Evolutionary conservation across 2,329 filamentous ascomycete species (phyloP), one percentile per base, ranked within the genome.

Genomic region (Plectosphaerella sp.): DNA sequence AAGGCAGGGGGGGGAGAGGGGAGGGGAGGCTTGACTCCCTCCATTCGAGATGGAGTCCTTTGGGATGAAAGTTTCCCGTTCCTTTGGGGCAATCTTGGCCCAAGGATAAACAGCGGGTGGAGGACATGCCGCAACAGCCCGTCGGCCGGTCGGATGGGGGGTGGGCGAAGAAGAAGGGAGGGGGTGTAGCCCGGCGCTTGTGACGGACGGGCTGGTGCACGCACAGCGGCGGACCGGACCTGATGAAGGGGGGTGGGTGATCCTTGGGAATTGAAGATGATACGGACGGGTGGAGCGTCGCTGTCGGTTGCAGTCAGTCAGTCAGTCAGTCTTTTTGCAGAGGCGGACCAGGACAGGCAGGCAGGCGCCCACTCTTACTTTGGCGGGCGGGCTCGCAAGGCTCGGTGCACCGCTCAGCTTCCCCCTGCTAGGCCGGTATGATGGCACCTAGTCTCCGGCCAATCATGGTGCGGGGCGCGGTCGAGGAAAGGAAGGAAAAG

Each of bases 401-500:
- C 41, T 43, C 41, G 41, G 16, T 43, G n/a, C 28, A 33, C 28
- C 28, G 28, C 41, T 43, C 41, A 43, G 41, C 41, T 43, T 16
- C 8, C 37, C 37, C 37, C 37, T 39, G 37, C 37, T 39, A 39
- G 37, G n/a, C 41, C 41, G 41, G 41, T 43, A 16, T 18, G 15
- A 12, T 43, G 41, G 41, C 16, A 41, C 37, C n/a, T 43, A 43
- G 41, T n/a, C 41, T 43, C 18, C 41, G n/a, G 41, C 41, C n/a
- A 43, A 43, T 43, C 41, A 43, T 20, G 41, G 18, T 16, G 41
- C 18, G 41, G 41, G 41, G 10, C 41, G 41, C 41, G n/a, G 41
- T 47, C 33, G 36, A 51, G 41, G 33, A 33, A 49, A 46, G 49
- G 51, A 52, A 18, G 43, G 42, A 53, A 54, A 54, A 58, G 50